A percentile compares a stretch with the other conserved stretches of the same genome.
Conservation (phyloP, 2,329 filamentous ascomycete species). For the Cladosporium austrohemisphaericum region DNA sequence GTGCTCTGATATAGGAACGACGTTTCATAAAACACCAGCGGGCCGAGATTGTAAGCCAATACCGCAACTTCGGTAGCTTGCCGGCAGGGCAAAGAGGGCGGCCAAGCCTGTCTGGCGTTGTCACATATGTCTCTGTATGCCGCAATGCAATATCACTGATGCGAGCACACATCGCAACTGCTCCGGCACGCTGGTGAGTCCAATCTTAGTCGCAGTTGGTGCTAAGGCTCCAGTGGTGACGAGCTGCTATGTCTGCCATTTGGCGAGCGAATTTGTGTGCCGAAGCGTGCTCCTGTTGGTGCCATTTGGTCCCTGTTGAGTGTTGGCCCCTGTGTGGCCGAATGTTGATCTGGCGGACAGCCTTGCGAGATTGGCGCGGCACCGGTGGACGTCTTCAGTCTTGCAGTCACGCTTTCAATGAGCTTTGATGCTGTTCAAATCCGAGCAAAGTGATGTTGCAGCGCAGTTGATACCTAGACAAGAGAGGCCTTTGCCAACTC, state of each 20-base stretch:
- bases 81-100: not conserved
- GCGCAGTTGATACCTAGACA: no score
- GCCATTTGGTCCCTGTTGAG: no score
- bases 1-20: conserved; percentile 8
- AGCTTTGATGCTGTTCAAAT: no score
- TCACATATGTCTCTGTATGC: not conserved
- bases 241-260: no score
- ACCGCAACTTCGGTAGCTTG: not conserved
- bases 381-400: conserved; percentile 1
- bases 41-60: conserved; percentile 12
- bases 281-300: no score
- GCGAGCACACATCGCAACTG: not conserved
- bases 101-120: not conserved
- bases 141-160: not conserved
- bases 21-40: conserved; percentile 12
- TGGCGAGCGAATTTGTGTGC: no score
- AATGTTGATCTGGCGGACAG: conserved; percentile 10
- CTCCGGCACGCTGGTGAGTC: not conserved
- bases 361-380: not conserved
- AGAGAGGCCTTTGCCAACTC: no score
- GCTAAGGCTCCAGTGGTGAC: no score
- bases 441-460: no score
- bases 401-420: no score
- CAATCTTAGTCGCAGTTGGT: conserved; percentile 3
- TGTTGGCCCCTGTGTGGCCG: no score